Evolutionary conservation across 2,329 filamentous ascomycete genomes (phyloP).

Genomic region (Periconia digitata): DNA sequence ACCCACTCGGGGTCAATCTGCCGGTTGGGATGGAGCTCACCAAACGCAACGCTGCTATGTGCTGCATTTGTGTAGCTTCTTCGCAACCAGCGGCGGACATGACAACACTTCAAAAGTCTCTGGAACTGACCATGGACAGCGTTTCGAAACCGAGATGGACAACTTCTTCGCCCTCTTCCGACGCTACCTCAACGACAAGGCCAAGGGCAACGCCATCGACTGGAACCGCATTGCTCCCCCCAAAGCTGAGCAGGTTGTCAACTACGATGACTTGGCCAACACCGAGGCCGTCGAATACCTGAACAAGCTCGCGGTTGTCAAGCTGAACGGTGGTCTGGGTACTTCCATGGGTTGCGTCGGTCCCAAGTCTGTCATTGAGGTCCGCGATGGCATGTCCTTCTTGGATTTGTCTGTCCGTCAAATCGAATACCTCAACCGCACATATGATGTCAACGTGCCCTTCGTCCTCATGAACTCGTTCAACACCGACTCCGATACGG

Average conservation of each 20-base stretch:
- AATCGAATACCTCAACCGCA: conserved; percentile 99
- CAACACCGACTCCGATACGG: conserved; percentile 98
- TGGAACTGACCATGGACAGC: conserved; percentile 52
- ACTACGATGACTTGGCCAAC: conserved; percentile 88
- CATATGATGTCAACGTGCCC: conserved; percentile 93
- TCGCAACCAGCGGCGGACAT: neutral
- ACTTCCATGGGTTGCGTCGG: conserved; percentile 99
- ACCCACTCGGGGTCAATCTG: neutral
- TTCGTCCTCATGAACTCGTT: conserved; percentile 99
- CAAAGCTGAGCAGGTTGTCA: conserved; percentile 88
- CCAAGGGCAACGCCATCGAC: conserved; percentile 93
- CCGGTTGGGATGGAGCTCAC: neutral
- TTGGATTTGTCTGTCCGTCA: conserved; percentile 97
- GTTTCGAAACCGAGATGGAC: conserved; percentile 99
- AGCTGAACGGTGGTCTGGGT: conserved; percentile 98
- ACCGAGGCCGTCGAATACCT: conserved; percentile 90
- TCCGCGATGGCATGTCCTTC: conserved; percentile 99
- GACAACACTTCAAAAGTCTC: too few species aligned
- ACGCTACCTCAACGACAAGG: conserved; percentile 97
- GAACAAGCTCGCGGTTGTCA: conserved; percentile 95
- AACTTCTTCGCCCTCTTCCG: conserved; percentile 99
- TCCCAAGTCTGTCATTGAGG: conserved; percentile 98
- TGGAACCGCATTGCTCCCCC: conserved; percentile 97
- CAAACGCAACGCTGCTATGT: neutral
- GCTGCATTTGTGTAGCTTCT: neutral